phyloP scores from a whole-genome alignment of 2,329 filamentous ascomycete genomes.

The Chaetomium olivaceum region DNA sequence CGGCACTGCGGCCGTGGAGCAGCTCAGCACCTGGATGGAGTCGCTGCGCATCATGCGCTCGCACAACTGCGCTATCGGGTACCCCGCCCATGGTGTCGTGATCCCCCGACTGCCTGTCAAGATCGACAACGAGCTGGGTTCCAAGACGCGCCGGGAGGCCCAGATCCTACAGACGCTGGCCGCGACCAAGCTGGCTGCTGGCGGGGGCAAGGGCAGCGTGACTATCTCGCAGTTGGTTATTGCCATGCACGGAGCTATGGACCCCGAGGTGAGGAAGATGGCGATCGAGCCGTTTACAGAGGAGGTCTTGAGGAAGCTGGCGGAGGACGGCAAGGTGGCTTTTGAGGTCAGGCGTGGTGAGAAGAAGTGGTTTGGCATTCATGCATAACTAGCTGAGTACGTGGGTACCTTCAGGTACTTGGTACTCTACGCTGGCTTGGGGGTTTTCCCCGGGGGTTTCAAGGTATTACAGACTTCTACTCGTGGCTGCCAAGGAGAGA shows the following conservation, averaged over 20 bases:
- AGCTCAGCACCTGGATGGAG: conserved; percentile 57
- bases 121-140: conserved; percentile 38
- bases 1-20: conserved; percentile 82
- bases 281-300: conserved; percentile 48
- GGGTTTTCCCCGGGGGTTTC: too few species aligned
- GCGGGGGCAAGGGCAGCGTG: conserved; percentile 31
- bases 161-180: conserved; percentile 43
- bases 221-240: conserved; percentile 41
- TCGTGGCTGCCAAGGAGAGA: too few species aligned
- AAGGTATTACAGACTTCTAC: too few species aligned
- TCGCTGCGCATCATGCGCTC: conserved; percentile 25
- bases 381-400: too few species aligned
- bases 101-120: conserved; percentile 43
- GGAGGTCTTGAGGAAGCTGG: conserved; percentile 46
- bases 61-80: conserved; percentile 42
- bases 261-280: conserved; percentile 38
- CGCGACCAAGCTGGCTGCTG: background rate
- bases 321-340: conserved; percentile 45
- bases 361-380: conserved; percentile 42
- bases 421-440: too few species aligned
- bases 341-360: conserved; percentile 41
- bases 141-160: conserved; percentile 43
- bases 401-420: too few species aligned
- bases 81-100: conserved; percentile 48
- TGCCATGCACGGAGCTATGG: conserved; percentile 44